Base-by-base conservation (phyloP, 441 rosid genomes). In the Biscutella laevigata region DNA sequence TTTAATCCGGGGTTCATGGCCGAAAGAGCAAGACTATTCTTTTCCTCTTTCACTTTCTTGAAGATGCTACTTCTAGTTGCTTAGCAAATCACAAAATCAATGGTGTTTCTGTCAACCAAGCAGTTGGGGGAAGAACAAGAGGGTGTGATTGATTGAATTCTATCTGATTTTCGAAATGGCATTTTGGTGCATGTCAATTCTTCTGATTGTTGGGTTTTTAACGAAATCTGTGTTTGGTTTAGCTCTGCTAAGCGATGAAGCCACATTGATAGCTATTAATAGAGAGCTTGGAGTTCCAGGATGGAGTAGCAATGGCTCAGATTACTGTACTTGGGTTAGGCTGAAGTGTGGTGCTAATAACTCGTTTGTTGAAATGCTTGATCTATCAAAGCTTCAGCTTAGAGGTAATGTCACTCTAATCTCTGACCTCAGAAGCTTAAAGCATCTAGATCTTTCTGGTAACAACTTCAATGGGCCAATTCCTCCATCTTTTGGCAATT, bases 301-400 rank as follows among this genome's bases (percentile, higher is more conserved):
- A 24, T 91, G 98, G 98, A 88, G 80, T 59, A 62, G 37, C 61
- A 85, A 87, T 71, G 46, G 9, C 59, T 74, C 87, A 11, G 69
- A 71, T 43, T 87, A 71, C 72, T 91, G 98, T 77, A 69, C 57
- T 39, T 91, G 98, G 98, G 72, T 39, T 24, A 88, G 95, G 63
- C 59, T 91, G 56, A 39, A 26, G 54, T 91, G 98, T 65, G 76
- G 69, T 56, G 70, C 54, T 51, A 77, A 81, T 49, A 81, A 72
- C 60, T 80, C 94, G 0, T 66, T 77, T 50, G 88, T 91, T 27
- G 91, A 80, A 53, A 64, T 59, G 62, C 84, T 90, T 68, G 66
- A 79, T 62, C 91, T 91, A 71, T 80, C 98, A 36, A 68, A 77
- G 68, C 90, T 72, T 68, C 73, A 71, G 52, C 98, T 90, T 69